Evolutionary conservation across 805 yeast species (phyloP).

Genomic region (Zygosaccharomyces bailii): DNA sequence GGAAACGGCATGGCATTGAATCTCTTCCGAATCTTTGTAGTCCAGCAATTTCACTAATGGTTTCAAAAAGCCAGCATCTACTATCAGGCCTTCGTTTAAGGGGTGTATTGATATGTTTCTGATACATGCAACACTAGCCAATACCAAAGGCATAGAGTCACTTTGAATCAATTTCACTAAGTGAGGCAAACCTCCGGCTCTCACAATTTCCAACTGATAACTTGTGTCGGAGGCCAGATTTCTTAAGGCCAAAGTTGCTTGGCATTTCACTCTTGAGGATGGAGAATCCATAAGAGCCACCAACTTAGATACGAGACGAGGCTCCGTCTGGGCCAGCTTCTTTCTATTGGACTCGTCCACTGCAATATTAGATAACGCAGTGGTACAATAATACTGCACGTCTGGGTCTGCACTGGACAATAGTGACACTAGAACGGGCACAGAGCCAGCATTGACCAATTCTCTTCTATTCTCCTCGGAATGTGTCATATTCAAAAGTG

Average conservation of each 20-base stretch:
- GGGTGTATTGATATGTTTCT: conserved; percentile 97
- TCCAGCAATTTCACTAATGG: conserved; percentile 85
- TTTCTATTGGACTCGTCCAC: conserved; percentile 91
- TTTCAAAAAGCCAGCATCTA: conserved; percentile 92
- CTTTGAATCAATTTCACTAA: conserved; percentile 86
- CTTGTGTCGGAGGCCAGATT: conserved; percentile 94
- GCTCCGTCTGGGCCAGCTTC: conserved; percentile 86
- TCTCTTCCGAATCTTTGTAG: conserved; percentile 87
- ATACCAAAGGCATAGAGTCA: conserved; percentile 82
- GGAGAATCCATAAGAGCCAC: conserved; percentile 91
- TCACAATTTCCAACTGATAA: conserved; percentile 91
- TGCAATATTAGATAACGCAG: conserved; percentile 94
- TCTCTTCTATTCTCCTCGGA: conserved; percentile 95
- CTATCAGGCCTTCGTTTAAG: conserved; percentile 88
- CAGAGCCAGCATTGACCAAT: conserved; percentile 95
- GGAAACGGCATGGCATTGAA: conserved; percentile 97
- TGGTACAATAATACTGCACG: conserved; percentile 97
- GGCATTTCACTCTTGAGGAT: conserved; percentile 94
- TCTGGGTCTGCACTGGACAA: conserved; percentile 87
- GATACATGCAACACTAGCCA: conserved; percentile 98
- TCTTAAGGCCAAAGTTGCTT: conserved; percentile 93
- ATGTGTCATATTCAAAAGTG: conserved; percentile 96
- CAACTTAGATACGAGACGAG: conserved; percentile 81
- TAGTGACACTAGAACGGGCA: conserved; percentile 88
- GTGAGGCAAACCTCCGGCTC: conserved; percentile 93